A percentile compares a stretch with the other conserved stretches of the same genome.
Evolutionary conservation across 73 alveolate species (phyloP).

Genomic region (Vitrella brassicaformis): DNA sequence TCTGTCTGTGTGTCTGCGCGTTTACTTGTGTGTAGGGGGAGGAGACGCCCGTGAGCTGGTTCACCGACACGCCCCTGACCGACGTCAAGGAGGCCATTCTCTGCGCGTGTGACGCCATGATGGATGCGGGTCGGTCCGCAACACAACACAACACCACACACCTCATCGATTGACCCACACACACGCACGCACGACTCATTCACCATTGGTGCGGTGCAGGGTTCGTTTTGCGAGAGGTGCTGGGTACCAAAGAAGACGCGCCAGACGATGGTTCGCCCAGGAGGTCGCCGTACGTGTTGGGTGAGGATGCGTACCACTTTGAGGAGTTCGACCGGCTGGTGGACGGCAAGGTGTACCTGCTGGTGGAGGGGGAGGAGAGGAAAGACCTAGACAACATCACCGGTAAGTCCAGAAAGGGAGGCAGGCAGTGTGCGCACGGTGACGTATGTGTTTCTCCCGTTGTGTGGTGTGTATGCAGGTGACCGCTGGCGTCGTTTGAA

Average conservation of each 20-base stretch:
- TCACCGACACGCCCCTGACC: conserved; percentile 11
- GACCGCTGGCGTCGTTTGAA: background rate
- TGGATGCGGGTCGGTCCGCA: conserved; percentile 16
- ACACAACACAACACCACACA: background rate
- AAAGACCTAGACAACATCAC: conserved; percentile 28
- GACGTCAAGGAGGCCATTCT: conserved; percentile 40
- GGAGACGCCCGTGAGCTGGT: conserved; percentile 17
- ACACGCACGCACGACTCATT: no score
- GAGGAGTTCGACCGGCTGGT: conserved; percentile 25
- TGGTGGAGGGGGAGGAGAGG: conserved; percentile 21
- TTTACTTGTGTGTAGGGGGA: background rate
- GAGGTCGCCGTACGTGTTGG: background rate
- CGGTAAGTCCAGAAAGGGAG: conserved; percentile 1
- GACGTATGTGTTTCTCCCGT: background rate
- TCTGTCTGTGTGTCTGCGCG: background rate
- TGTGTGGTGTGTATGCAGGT: background rate
- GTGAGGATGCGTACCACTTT: conserved; percentile 4
- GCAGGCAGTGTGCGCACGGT: background rate
- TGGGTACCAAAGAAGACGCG: no score
- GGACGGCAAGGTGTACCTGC: conserved; percentile 15
- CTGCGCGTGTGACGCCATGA: conserved; percentile 36
- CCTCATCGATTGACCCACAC: background rate
- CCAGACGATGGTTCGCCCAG: background rate
- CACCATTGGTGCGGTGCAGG: no score
- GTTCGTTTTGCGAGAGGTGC: conserved; percentile 31